phyloP scores from a whole-genome alignment of 83 land plant genomes.

The Thuja plicata region DNA sequence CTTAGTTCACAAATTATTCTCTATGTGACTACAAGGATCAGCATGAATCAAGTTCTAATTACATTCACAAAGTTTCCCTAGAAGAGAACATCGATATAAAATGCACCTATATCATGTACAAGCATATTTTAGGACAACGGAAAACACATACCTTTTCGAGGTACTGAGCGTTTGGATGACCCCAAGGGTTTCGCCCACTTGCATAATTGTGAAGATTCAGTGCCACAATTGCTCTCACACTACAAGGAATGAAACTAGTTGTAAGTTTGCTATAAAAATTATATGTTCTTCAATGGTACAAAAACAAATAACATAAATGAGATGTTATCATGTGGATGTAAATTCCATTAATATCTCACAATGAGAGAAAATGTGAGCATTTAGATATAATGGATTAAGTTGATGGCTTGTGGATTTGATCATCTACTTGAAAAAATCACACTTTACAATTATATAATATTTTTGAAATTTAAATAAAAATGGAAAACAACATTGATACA shows the following conservation, averaged over 20 bases:
- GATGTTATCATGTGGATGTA: not conserved
- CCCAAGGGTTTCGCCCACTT: slow-evolving; percentile 98
- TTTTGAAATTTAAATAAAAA: not conserved
- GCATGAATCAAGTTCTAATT: not conserved
- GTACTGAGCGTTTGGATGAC: slow-evolving; percentile 59
- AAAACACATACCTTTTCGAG: slow-evolving; percentile 43
- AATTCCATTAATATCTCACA: not conserved
- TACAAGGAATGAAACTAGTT: slow-evolving; percentile 20
- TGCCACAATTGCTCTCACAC: slow-evolving; percentile 82
- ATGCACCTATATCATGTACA: not conserved
- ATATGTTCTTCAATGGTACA: not conserved
- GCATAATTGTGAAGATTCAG: slow-evolving; percentile 87
- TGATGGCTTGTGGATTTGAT: not conserved
- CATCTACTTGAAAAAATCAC: not conserved
- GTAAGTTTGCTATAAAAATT: not conserved
- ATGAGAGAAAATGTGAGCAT: not conserved
- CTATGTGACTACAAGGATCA: too few species aligned
- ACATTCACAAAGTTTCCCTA: not conserved
- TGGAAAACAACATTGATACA: not conserved
- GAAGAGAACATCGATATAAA: not conserved
- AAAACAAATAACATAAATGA: not conserved
- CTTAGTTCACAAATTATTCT: not conserved
- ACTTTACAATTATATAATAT: not conserved
- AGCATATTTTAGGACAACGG: not conserved
- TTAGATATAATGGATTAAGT: not conserved